Base-by-base conservation (phyloP, 2,329 filamentous ascomycete genomes). In the Paradendryphiella salina region DNA sequence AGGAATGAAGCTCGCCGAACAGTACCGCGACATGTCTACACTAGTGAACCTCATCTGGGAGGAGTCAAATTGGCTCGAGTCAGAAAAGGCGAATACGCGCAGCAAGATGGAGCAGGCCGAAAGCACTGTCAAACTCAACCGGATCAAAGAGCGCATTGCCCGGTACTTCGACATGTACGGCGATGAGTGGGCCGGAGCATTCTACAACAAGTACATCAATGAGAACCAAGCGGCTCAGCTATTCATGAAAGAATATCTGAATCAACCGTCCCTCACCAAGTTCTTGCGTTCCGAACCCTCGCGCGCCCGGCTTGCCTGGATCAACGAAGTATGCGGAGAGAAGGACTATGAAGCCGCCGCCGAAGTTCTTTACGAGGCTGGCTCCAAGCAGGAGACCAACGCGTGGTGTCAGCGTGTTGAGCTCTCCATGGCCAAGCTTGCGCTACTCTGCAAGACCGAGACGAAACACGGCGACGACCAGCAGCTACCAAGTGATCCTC, bases 331-430 rank as follows among this genome's bases (percentile, higher is more conserved):
- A 6, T 80, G 85, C 53, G 81, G 83, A 18, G 89, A 94, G 67
- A 80, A 85, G 51, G 85, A 96, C 63, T 90, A 90, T 56, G 78
- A 83, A 10, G 82, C 84, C 48, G 92, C 93, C 9, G 86, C 87
- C 4, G 76, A 84, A 34, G 87, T 86, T 0, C 80, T 99, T 38
- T 77, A 88, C 35, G 77, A 83, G 6, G 79, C 92, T 15, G 91
- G 89, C 0, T 76, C 86, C 15, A 80, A 81, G 41, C 83, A 85
- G 46, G 92, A 96, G 71, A 82, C 84, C 44, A 87, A 92, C 62
- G 76, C 94, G 3, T 97, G 93, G 93, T 90, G 85, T 75, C 95
- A 96, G 77, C 94, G 95, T 72, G 89, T 96, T 28, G 88, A 97
- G 73, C 78, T 97, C 20, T 96, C 90, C 52, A 80, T 99, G 32